phyloP scores from a whole-genome alignment of 1,284 basidiomycete species.

The Cryptococcus floricola region DNA sequence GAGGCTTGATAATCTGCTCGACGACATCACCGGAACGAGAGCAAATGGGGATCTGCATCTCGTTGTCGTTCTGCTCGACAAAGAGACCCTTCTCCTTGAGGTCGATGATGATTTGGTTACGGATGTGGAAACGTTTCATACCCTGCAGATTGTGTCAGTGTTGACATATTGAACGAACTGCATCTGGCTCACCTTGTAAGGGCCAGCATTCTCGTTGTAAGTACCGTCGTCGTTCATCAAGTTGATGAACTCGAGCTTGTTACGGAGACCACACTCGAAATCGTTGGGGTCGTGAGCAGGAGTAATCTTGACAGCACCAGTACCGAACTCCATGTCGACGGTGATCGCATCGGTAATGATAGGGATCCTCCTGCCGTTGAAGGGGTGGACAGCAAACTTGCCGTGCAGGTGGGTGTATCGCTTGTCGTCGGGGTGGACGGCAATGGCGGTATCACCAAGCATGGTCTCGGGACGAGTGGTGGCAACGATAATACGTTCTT shows the following conservation, averaged over 20 bases:
- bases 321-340: conserved; percentile 96
- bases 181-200: conserved; percentile 60
- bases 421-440: conserved; percentile 89
- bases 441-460: conserved; percentile 96
- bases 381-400: conserved; percentile 88
- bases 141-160: conserved; percentile 57
- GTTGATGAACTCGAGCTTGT: conserved; percentile 90
- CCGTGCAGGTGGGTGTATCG: conserved; percentile 97
- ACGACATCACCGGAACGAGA: conserved; percentile 94
- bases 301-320: conserved; percentile 98
- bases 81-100: conserved; percentile 83
- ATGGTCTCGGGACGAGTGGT: conserved; percentile 99
- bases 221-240: conserved; percentile 98
- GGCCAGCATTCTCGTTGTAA: conserved; percentile 85
- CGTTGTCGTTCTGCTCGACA: conserved; percentile 90
- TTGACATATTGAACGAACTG: not conserved
- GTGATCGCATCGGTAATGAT: conserved; percentile 80
- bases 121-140: conserved; percentile 94
- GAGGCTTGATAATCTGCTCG: conserved; percentile 93
- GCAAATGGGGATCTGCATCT: conserved; percentile 92
- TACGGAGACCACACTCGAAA: conserved; percentile 88
- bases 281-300: conserved; percentile 99
- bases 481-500: conserved; percentile 89
- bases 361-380: conserved; percentile 79
- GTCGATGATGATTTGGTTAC: conserved; percentile 76